Evolutionary conservation across 2,329 filamentous ascomycete species (phyloP), one percentile per base, ranked within the genome.

Genomic region (Fusarium nisikadoi): DNA sequence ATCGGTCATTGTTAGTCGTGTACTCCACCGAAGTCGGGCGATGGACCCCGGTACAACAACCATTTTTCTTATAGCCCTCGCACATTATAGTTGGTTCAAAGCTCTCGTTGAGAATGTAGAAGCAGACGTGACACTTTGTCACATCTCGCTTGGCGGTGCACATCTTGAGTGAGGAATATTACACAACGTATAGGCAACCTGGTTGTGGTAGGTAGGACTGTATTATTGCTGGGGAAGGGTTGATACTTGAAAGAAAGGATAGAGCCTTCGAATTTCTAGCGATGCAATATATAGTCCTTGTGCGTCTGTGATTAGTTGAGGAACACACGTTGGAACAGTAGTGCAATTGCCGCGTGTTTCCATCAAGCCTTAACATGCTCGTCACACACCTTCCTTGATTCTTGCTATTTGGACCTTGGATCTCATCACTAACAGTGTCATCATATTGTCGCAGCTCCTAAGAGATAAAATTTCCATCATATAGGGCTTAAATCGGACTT

Each of bases 381-480:
- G 23, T 25, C 23, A 25, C 5, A 25, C 23, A 25, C 23, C 23
- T 25, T 29, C 29, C 42, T 12, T 25, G 7, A 6, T 25, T 25
- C 4, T 17, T 4, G 12, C 8, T 19, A 6, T 19, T 19, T 5
- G 19, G 17, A 46, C 20, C 20, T 5, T 16, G 6, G 19, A 31
- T 7, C 6, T 8, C 20, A 7, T 17, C 20, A 31, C 14, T 47
- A 1, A 31, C 5, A n/a, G 5, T 9, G 10, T 9, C 4, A 7
- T 9, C 3, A 13, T 47, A 0, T 2, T 6, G 2, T 19, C 8
- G 23, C 29, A 49, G 10, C 11, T 33, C 46, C 33, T 3, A 31
- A 14, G 0, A 8, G 0, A 29, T 11, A 2, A 19, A 46, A 1
- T 5, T 3, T 2, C 1, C 3, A 16, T 29, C 9, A 16, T 10